phyloP scores from a whole-genome alignment of 257 asterid genomes.

The Solanum tarapatanum region DNA sequence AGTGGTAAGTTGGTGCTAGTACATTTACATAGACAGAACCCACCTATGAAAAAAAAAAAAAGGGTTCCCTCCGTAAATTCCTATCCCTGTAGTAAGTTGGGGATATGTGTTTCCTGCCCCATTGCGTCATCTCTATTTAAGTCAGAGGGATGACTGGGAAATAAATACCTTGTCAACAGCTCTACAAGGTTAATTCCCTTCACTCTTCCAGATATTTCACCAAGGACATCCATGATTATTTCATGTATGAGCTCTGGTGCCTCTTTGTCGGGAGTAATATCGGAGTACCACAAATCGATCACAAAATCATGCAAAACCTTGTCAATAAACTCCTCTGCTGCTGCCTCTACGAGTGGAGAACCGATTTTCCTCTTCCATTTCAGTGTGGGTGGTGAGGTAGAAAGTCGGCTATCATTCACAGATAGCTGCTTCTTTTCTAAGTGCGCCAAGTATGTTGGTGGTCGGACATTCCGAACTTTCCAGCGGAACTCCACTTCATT shows the following conservation, averaged over 20 bases:
- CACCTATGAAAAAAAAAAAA: background rate
- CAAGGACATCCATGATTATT: slow-evolving; percentile 80
- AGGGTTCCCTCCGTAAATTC: background rate
- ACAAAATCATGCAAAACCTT: slow-evolving; percentile 87
- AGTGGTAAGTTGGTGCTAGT: background rate
- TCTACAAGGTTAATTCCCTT: slow-evolving; percentile 88
- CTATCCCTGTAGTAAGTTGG: background rate
- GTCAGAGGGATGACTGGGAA: background rate
- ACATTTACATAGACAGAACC: background rate
- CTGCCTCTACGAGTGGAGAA: slow-evolving; percentile 81
- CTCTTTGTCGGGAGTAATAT: slow-evolving; percentile 84
- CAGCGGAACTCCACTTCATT: slow-evolving; percentile 76
- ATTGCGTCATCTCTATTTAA: background rate
- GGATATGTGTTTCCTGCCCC: background rate
- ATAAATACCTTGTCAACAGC: slow-evolving; percentile 68
- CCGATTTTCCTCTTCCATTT: slow-evolving; percentile 90
- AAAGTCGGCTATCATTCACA: slow-evolving; percentile 78
- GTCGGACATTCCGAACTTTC: slow-evolving; percentile 51
- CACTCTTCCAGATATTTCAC: slow-evolving; percentile 72
- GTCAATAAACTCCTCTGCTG: slow-evolving; percentile 61
- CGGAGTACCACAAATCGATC: slow-evolving; percentile 82
- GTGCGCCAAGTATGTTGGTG: slow-evolving; percentile 57
- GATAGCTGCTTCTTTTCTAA: slow-evolving; percentile 88
- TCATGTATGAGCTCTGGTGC: slow-evolving; percentile 68
- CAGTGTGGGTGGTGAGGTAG: slow-evolving; percentile 41